Evolutionary conservation across 345 rosid species (phyloP), one percentile per base, ranked within the genome.

Genomic region (Bruguiera gymnorhiza): DNA sequence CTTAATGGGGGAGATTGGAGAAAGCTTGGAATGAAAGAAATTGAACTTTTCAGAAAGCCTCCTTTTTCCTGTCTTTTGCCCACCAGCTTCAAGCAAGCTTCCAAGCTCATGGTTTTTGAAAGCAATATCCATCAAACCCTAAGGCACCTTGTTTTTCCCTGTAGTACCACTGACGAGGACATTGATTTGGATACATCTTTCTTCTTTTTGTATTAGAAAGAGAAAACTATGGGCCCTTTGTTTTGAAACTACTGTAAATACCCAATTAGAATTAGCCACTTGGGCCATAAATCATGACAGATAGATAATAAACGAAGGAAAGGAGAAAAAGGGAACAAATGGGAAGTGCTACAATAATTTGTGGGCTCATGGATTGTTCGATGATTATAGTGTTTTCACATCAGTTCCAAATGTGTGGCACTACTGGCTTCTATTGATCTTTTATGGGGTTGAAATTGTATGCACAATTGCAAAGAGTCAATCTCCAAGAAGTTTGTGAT

Each of bases 11-110:
- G 73, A 63, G 43, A 62, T 30, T 31, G 50, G 72, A 59, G 84
- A 73, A 76, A 77, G 83, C 86, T 80, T 75, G 32, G 67, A 71
- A 63, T 57, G 79, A 81, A 81, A 83, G 83, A 78, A 80, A 78
- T 57, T 53, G 74, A 78, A 58, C 76, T 82, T 81, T 80, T 65
- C 39, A 32, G 18, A 67, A 72, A 70, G 62, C 62, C 67, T 80
- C 11, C 37, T 23, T 32, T 32, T 24, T 37, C 66, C 24, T 48
- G 66, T 23, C 57, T 72, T 62, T 20, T 65, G 39, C 54, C 69
- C 73, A 5, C 72, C 43, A 37, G 60, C 56, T 62, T 68, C 36
- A n/a, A 65, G 29, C 65, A 65, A 54, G 20, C 46, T 52, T 73
- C 68, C 67, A 36, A 67, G 74, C 76, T 43, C 80, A 52, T 70